Evolutionary conservation across 345 rosid genomes (phyloP), one percentile per base, ranked within the genome.

Genomic region (Eucalyptus virginea): DNA sequence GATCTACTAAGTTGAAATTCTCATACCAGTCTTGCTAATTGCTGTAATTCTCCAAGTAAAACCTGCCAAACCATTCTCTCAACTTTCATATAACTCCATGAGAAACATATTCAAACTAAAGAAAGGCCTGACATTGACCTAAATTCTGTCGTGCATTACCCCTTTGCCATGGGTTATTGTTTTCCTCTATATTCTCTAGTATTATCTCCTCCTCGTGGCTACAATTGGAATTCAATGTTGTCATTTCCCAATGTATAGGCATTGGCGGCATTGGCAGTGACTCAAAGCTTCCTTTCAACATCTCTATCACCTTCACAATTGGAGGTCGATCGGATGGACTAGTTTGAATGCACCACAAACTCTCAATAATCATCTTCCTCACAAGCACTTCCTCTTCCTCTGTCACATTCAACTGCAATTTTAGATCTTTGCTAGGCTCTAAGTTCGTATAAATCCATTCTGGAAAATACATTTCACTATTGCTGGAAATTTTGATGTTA

Each of bases 401-500:
- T 90, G 15, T 65, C 4, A 88, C 88, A 85, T 77, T 45, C 9
- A 87, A 89, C 3, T 21, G 28, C 8, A 88, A 77, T 56, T 65
- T 65, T 21, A 80, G 87, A 80, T 12, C 58, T 14, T 90, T 77
- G 6, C 67, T 48, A 1, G n/a, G 90, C 87, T 93, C 93, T 47
- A 93, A 85, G 30, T 91, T 85, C n/a, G 34, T 86, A 24, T 93
- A 91, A 42, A 94, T 88, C 88, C 91, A 87, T 37, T 90, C 89
- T 3, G 92, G 92, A 90, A 95, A 94, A 85, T 89, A 92, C 30
- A 86, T 45, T 37, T 92, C 90, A 86, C 94, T 94, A 2, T 34
- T 83, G 17, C 26, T 50, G 11, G 90, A 91, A 45, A 52, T 87
- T 88, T 49, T 45, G 6, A 9, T 42, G 47, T 89, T 37, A 6